Evolutionary conservation across 306 rosid species (phyloP).

Genomic region (Lotus japonicus): DNA sequence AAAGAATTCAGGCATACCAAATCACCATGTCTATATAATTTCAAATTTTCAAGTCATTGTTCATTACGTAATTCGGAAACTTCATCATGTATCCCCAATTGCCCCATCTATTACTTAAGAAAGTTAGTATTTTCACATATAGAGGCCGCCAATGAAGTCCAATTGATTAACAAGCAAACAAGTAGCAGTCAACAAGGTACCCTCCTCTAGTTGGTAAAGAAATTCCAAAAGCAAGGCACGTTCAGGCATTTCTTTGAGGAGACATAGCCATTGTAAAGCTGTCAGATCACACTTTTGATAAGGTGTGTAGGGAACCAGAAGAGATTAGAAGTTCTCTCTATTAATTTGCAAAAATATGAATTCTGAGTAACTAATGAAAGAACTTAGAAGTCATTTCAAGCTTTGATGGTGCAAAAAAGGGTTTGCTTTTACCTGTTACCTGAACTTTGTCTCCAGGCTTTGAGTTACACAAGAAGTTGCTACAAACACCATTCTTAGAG

Average conservation of each 20-base stretch:
- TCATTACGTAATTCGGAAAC: not conserved
- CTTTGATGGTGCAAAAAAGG: constrained; percentile 5
- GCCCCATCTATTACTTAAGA: not conserved
- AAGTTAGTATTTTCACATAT: not conserved
- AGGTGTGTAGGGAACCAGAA: not conserved
- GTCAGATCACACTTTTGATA: no score
- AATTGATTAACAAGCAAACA: not conserved
- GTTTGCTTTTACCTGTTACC: constrained; percentile 64
- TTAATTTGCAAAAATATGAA: not conserved
- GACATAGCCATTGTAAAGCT: not conserved
- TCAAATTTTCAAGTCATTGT: not conserved
- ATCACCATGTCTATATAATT: not conserved
- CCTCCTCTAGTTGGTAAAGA: no score
- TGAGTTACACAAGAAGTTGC: constrained; percentile 79
- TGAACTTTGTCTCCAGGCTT: constrained; percentile 88
- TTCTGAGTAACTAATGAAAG: not conserved
- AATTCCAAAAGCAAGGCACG: no score
- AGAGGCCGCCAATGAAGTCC: not conserved
- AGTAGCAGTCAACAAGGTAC: no score
- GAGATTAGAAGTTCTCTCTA: not conserved
- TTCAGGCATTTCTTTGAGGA: not conserved
- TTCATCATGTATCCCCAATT: not conserved
- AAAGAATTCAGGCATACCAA: not conserved
- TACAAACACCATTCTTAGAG: constrained; percentile 81
- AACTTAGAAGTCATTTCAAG: not conserved